phyloP scores from a whole-genome alignment of 305 asterid genomes.

The Salvia sclarea region DNA sequence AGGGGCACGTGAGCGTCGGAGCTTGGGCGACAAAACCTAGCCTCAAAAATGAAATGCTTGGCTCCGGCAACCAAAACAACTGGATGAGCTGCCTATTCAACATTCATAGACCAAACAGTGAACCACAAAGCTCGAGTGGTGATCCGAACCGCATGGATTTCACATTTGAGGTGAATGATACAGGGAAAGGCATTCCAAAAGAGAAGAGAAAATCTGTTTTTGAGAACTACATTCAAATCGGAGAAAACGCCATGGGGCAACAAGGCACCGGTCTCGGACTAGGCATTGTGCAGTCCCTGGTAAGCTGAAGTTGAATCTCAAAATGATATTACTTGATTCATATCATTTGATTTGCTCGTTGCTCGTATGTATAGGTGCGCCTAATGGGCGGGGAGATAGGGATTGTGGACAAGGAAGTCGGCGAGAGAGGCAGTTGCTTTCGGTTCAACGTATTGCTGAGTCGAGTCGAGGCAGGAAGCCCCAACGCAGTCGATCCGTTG shows the following conservation, averaged over 20 bases:
- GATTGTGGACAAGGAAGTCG: conserved; percentile 46
- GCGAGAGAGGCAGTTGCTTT: conserved; percentile 54
- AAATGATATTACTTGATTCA: background rate
- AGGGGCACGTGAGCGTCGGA: conserved; percentile 50
- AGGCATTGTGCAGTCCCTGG: conserved; percentile 68
- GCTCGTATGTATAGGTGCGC: conserved; percentile 38
- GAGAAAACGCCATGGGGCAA: conserved; percentile 41
- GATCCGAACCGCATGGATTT: conserved; percentile 48
- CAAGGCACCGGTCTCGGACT: conserved; percentile 67
- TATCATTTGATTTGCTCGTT: background rate
- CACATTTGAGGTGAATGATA: conserved; percentile 56
- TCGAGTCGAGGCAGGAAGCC: background rate
- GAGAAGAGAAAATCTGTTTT: conserved; percentile 51
- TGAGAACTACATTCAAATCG: conserved; percentile 61
- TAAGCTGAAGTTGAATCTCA: conserved; percentile 25
- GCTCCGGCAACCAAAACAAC: conserved; percentile 24
- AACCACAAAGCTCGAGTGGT: conserved; percentile 30
- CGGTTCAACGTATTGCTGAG: conserved; percentile 42
- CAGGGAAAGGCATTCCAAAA: conserved; percentile 62
- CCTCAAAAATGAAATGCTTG: conserved; percentile 36
- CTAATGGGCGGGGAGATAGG: conserved; percentile 61
- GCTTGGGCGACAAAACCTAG: conserved; percentile 49
- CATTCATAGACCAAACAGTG: conserved; percentile 16
- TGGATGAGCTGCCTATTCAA: conserved; percentile 32
- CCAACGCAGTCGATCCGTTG: background rate